phyloP scores from a whole-genome alignment of 106 monocot genomes.

The Ottelia alismoides region DNA sequence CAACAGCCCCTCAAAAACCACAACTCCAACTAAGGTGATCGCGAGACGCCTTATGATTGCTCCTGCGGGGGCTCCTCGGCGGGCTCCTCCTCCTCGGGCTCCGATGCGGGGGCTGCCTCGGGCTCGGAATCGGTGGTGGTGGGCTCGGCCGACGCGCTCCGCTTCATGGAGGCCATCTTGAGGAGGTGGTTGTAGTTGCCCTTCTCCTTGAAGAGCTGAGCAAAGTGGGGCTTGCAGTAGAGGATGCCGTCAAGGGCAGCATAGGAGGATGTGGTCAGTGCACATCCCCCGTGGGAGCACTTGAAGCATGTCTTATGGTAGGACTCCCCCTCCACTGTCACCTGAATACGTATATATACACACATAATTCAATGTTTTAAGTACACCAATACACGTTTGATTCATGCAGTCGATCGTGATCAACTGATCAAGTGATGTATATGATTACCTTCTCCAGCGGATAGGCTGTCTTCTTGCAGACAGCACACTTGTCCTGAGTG shows the following conservation, averaged over 20 bases:
- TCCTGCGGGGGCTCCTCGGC: too few relatives aligned
- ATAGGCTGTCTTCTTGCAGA: conserved; percentile 58
- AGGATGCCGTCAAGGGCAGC: conserved; percentile 57
- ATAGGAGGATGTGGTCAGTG: conserved; percentile 38
- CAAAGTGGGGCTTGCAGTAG: conserved; percentile 69
- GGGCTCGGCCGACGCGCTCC: conserved; percentile 3
- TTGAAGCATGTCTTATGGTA: conserved; percentile 69
- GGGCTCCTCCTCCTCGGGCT: too few relatives aligned
- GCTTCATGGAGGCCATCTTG: conserved; percentile 16
- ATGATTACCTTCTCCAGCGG: conserved; percentile 49
- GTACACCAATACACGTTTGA: neutral
- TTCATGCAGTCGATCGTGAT: neutral
- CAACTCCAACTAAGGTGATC: too few relatives aligned
- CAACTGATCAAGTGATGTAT: neutral
- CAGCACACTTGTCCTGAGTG: conserved; percentile 65
- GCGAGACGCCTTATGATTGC: too few relatives aligned
- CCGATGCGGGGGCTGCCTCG: too few relatives aligned
- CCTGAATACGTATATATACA: conserved; percentile 7
- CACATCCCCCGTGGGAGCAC: conserved; percentile 57
- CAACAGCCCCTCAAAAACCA: too few relatives aligned
- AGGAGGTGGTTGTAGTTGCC: conserved; percentile 63
- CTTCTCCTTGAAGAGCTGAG: conserved; percentile 67
- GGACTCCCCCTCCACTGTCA: conserved; percentile 45
- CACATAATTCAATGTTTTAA: neutral
- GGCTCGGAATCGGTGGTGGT: too few relatives aligned